Base-by-base conservation (phyloP, 140 eudicot species). In the Stevia rebaudiana region DNA sequence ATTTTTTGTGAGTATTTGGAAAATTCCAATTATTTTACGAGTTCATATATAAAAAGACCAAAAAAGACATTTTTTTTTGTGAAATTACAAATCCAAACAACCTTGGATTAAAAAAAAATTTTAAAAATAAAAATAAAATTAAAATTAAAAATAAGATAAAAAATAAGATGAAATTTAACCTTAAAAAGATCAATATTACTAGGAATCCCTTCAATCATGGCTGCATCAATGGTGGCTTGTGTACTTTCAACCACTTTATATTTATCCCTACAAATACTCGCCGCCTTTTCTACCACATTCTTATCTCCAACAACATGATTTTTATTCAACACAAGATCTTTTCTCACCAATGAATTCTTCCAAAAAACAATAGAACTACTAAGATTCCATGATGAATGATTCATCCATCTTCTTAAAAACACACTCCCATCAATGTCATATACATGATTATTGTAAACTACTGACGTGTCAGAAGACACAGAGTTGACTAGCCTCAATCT, bases 121-220 rank as follows among this genome's bases (percentile, higher is more conserved):
- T n/a, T n/a, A 24, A 39, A 7, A 28, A 21, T 54, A 24, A 28
- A 54, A 54, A 18, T 13, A 54, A 54, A 6, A 11, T 9, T 23
- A 37, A 54, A 54, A 9, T 39, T 39, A 28, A 39, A 54, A 11
- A 25, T 11, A 19, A 28, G 39, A n/a, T 56, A 56, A 24, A 23
- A 30, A 31, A 28, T 30, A 56, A 23, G 24, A 28, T 28, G 63
- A 30, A 30, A 30, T 16, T 30, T 40, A 69, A 85, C 97, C 97
- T 89, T 89, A 47, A 89, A 85, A 78, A 89, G 95, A 58, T 89
- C 97, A 61, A 90, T 86, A 70, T 86, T 89, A 73, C 88, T 86
- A n/a, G 97, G 97, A 61, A 89, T 89, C 69, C 97, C 97, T 73
- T 89, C 97, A 47, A 89, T 80, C 84, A 82, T 89, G 5, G 97